Conservation (phyloP, 163 green algal species). For the Prototheca wickerhamii region DNA sequence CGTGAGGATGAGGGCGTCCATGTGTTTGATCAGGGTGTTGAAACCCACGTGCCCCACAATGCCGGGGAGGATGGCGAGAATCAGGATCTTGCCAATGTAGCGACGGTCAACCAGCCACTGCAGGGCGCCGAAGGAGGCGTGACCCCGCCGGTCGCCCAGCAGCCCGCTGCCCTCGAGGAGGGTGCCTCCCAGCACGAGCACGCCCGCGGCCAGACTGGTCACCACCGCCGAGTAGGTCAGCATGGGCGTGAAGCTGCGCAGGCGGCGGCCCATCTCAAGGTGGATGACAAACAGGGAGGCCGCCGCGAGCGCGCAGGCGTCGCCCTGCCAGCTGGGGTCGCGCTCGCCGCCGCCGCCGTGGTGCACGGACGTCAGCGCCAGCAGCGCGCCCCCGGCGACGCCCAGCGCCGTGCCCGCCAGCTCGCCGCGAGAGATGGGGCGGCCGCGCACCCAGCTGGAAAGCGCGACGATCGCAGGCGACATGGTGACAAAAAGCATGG, state of each 20-base stretch:
- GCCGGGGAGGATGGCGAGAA: conserved; percentile 53
- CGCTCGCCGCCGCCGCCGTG: not conserved
- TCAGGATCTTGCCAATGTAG: conserved; percentile 47
- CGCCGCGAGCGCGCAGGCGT: conserved; percentile 17
- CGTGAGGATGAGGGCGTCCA: conserved; percentile 46
- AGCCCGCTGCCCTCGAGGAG: conserved; percentile 25
- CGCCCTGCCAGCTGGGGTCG: conserved; percentile 3
- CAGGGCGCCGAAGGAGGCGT: conserved; percentile 39
- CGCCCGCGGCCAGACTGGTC: conserved; percentile 33
- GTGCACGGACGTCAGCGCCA: conserved; percentile 10
- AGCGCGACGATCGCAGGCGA: conserved; percentile 56
- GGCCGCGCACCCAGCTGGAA: conserved; percentile 29
- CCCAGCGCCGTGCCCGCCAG: conserved; percentile 43
- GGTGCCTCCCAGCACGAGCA: conserved; percentile 37
- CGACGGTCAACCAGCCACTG: conserved; percentile 8
- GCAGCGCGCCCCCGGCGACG: conserved; percentile 27
- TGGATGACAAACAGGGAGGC: conserved; percentile 42
- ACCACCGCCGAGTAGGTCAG: conserved; percentile 56
- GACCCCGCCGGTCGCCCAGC: not conserved
- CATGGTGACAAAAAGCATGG: conserved; percentile 55
- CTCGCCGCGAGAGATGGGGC: conserved; percentile 50
- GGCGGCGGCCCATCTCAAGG: conserved; percentile 38
- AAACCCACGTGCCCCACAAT: conserved; percentile 47
- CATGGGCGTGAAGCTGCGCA: conserved; percentile 59
- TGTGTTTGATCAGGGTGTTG: conserved; percentile 58